Conservation (phyloP, 208 protist genomes). For the Leishmania aethiopica region DNA sequence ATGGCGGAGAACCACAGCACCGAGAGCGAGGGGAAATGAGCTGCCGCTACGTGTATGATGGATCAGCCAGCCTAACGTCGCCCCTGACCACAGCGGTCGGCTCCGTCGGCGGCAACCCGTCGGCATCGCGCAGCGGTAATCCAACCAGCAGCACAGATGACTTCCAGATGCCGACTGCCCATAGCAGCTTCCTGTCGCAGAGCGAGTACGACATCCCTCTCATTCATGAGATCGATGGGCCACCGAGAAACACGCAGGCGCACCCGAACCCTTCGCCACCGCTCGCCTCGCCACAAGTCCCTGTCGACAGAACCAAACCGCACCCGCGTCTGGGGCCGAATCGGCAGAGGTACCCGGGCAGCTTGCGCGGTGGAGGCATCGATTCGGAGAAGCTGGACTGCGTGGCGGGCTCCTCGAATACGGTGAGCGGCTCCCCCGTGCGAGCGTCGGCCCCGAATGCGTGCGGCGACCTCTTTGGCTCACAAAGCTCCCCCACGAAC, state of each 20-base stretch:
- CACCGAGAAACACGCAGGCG: background rate
- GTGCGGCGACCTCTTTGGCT: background rate
- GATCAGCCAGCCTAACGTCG: background rate
- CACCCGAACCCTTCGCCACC: background rate
- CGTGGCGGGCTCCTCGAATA: background rate
- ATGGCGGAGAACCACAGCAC: background rate
- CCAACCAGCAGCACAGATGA: background rate
- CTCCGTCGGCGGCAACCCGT: slow-evolving; percentile 1
- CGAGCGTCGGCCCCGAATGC: background rate
- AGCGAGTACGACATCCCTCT: slow-evolving; percentile 2
- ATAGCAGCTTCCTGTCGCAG: background rate
- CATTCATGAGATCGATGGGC: background rate
- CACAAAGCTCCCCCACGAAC: background rate
- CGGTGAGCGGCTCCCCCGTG: background rate
- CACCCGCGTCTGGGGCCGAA: background rate
- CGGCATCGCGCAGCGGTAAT: background rate
- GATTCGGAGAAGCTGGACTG: background rate
- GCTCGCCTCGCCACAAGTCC: background rate
- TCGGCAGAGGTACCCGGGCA: background rate
- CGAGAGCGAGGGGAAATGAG: background rate
- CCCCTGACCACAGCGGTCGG: background rate
- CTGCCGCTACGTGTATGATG: slow-evolving; percentile 3
- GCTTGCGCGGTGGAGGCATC: background rate
- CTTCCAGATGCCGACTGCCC: background rate
- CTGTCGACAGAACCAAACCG: background rate